A percentile compares a stretch with the other conserved stretches of the same genome.
phyloP scores from a whole-genome alignment of 2,329 filamentous ascomycete genomes.

The Botrytis fabae region DNA sequence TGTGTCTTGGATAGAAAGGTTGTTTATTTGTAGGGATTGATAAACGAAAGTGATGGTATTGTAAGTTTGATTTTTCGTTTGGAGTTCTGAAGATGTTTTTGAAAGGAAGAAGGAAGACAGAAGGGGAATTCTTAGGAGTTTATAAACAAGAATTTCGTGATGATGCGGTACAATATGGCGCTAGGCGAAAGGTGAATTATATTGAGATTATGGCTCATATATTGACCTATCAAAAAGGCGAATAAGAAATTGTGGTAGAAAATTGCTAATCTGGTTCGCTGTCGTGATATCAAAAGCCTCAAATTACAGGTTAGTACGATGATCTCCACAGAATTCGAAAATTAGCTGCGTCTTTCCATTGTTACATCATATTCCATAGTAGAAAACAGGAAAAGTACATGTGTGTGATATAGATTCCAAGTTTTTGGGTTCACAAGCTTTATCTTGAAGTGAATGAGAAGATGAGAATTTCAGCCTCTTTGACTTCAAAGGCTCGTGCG shows the following conservation, averaged over 20 bases:
- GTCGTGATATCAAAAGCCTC: neutral
- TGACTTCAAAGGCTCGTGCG: neutral
- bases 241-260: neutral
- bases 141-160: neutral
- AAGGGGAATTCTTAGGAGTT: neutral
- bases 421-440: neutral
- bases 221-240: neutral
- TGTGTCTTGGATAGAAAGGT: neutral
- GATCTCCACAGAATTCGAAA: neutral
- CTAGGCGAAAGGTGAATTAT: constrained; percentile 11
- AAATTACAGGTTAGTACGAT: neutral
- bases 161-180: too few relatives aligned
- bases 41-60: constrained; percentile 2
- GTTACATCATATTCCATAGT: neutral
- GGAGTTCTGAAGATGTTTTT: neutral
- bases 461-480: neutral
- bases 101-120: neutral
- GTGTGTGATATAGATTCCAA: neutral
- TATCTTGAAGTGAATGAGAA: neutral
- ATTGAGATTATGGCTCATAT: neutral
- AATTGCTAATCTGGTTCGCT: neutral
- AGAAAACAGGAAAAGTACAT: neutral
- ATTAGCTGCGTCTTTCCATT: neutral
- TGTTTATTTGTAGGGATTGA: neutral
- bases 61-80: neutral